Base-by-base conservation (phyloP, 163 green algal species). In the Coccomyxa subellipsoidea region DNA sequence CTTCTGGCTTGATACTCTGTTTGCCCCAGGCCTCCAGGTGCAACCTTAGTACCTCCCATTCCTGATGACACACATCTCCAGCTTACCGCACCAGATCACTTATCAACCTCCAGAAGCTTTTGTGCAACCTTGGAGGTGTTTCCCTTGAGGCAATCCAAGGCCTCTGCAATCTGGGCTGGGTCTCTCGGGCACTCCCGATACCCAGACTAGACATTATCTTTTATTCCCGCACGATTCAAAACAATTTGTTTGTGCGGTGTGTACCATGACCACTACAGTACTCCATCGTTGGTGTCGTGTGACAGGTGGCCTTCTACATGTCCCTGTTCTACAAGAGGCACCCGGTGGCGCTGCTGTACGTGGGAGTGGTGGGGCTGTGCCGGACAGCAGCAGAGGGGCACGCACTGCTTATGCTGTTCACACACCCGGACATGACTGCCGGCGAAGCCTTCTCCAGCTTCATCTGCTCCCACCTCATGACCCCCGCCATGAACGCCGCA, bases 391-490 rank as follows among this genome's bases (percentile, higher is more conserved):
- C 71, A n/a, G 71, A 77, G 71, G 35, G 32, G 31, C 35, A 77
- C 27, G 32, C 71, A 8, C 27, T 73, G 29, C n/a, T 36, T 23
- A 32, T 36, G 66, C 66, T 73, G 66, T 73, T 73, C n/a, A 69
- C n/a, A 34, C 76, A 80, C 29, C 36, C 76, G 18, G 38, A 38
- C 32, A 80, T 80, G 37, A 71, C 36, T 12, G 37, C 76, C 0
- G 38, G 27, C 37, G 76, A 80, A 37, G 38, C 36, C 2, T 80
- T 80, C 76, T 54, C 37, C 27, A 80, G 76, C 76, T 31, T 69
- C 37, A 38, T 80, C 76, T 80, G 76, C 76, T 80, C 76, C n/a
- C 76, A 80, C 76, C 34, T 80, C 32, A 38, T 80, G 76, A 80
- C 39, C 32, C 76, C 76, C 23, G 37, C 38, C 38, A 80, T 80